Base-by-base conservation (phyloP, 352 stramenopile genomes). In the Plasmopara halstedii region DNA sequence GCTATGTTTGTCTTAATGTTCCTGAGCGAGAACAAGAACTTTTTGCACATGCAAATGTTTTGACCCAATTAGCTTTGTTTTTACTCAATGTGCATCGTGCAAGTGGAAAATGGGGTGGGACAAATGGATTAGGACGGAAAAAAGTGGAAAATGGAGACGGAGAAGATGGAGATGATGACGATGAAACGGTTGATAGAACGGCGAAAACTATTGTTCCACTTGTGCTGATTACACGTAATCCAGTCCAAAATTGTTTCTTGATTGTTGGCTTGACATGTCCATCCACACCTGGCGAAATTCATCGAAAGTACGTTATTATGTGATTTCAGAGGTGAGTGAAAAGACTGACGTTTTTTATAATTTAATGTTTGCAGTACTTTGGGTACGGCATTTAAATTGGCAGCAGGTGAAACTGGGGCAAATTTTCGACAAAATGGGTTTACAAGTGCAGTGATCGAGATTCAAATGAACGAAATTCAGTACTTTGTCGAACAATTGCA, bases 401-500 rank as follows among this genome's bases (percentile, higher is more conserved):
- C 92, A 9, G 94, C 94, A 15, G 83, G 88, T 8, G 88, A 96
- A 36, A 97, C 96, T 27, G 85, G 89, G 33, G 88, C 85, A 13
- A 88, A 85, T 41, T 97, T 97, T 64, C 67, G 74, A 35, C 94
- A 98, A 60, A 92, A 98, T 58, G 91, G 92, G 45, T 98, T 98
- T 61, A 92, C 97, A 47, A 96, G 83, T 42, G 91, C 95, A 29
- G 91, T 98, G 3, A 94, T 98, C 49, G 91, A 98, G 72, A 95
- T 98, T 38, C 76, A 88, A 46, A 93, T 83, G 40, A 79, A 94
- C 38, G 84, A 97, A 65, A 96, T 97, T 44, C 87, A 97, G 56
- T 90, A 89, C 58, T 98, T 98, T 64, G 80, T 98, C 54, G 94
- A 98, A 65, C 88, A 97, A 49, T 65, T 98, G 6, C 89, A 98